phyloP scores from a whole-genome alignment of 495 filamentous ascomycete genomes.

The Tuber aestivum region DNA sequence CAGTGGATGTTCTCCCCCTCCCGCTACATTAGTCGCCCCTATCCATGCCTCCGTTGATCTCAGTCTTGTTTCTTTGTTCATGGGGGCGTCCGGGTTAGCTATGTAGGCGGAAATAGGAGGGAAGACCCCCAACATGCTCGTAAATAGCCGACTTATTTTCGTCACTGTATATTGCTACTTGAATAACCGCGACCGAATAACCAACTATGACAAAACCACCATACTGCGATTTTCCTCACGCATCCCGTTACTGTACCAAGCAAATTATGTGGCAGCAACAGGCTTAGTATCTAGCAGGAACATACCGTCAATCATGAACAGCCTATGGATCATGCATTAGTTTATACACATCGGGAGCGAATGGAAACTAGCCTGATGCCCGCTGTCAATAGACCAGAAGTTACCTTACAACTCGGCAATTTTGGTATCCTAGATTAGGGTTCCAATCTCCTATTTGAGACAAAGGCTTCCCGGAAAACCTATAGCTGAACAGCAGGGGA shows the following conservation, averaged over 20 bases:
- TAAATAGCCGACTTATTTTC: background rate
- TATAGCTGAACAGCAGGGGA: too few relatives aligned
- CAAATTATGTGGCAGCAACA: background rate
- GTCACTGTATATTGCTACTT: background rate
- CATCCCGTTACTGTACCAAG: background rate
- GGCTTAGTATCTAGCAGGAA: background rate
- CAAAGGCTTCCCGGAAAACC: too few relatives aligned
- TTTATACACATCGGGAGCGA: background rate
- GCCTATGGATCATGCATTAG: background rate
- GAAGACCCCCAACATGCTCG: background rate
- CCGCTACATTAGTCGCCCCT: background rate
- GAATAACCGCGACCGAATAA: background rate
- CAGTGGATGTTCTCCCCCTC: too few relatives aligned
- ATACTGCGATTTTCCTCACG: background rate
- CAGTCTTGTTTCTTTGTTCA: background rate
- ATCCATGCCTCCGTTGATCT: background rate
- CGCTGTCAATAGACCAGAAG: too few relatives aligned
- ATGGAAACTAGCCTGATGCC: background rate
- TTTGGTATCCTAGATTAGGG: too few relatives aligned
- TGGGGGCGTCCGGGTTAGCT: background rate
- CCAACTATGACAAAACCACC: background rate
- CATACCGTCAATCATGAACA: background rate
- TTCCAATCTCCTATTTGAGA: too few relatives aligned
- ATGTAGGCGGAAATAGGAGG: background rate
- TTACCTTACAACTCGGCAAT: too few relatives aligned